Conservation (phyloP, 2,329 filamentous ascomycete genomes). For the Monosporascus sp. region DNA sequence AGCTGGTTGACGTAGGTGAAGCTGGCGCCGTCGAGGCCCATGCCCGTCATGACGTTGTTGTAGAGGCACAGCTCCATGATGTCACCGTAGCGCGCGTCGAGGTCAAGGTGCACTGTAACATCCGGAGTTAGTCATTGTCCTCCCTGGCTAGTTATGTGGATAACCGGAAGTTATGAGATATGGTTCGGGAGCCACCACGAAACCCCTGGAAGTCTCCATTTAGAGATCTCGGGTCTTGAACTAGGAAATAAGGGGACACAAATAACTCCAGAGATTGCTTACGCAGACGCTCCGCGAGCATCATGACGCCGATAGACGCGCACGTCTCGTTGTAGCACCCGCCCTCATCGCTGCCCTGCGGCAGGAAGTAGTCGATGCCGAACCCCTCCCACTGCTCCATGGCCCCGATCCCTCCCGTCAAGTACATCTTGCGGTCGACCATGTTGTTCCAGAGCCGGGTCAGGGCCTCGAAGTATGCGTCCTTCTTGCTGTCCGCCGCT, state of each 20-base stretch:
- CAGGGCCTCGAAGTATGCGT: conserved; percentile 33
- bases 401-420: conserved; percentile 56
- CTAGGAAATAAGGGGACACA: no score
- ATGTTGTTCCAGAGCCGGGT: conserved; percentile 53
- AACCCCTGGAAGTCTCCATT: no score
- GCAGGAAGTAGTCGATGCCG: conserved; percentile 52
- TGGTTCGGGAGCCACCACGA: no score
- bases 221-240: no score
- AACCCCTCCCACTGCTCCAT: conserved; percentile 57
- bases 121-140: no score
- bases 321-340: conserved; percentile 60
- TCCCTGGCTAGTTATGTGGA: no score
- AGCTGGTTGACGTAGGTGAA: conserved; percentile 61
- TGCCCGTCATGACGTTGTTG: conserved; percentile 53
- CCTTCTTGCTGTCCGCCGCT: conserved; percentile 1
- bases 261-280: no score
- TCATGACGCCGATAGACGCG: conserved; percentile 54
- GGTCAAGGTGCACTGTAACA: conserved; percentile 38
- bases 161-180: no score
- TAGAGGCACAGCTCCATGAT: conserved; percentile 57
- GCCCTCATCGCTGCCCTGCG: conserved; percentile 53
- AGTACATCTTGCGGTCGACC: conserved; percentile 56
- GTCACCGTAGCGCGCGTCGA: conserved; percentile 49
- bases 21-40: conserved; percentile 47
- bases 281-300: conserved; percentile 49